Evolutionary conservation across 1,284 basidiomycete genomes (phyloP).

Genomic region (Golubevia pallescens): DNA sequence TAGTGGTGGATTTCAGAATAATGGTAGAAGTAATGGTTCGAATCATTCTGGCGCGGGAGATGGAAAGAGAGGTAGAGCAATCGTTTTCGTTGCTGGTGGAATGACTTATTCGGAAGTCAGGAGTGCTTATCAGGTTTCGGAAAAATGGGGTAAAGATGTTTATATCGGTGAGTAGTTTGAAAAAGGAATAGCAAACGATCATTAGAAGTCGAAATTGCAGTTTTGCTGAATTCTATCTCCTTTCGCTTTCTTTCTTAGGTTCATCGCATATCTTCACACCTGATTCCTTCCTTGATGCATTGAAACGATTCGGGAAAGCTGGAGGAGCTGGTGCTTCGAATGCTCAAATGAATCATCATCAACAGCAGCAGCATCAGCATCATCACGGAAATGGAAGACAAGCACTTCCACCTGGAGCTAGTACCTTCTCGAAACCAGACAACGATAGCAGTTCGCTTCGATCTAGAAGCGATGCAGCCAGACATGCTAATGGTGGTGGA

Average conservation of each 20-base stretch:
- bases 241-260: conserved; percentile 68
- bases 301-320: conserved; percentile 69
- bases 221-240: not conserved
- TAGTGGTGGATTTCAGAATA: not conserved
- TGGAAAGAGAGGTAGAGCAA: conserved; percentile 78
- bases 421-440: conserved; percentile 19
- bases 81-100: conserved; percentile 92
- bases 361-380: not conserved
- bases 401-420: conserved; percentile 22
- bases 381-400: conserved; percentile 1
- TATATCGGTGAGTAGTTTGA: conserved; percentile 77
- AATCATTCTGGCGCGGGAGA: conserved; percentile 21
- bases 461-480: conserved; percentile 1
- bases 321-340: conserved; percentile 12
- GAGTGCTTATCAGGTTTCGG: conserved; percentile 81
- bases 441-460: conserved; percentile 39
- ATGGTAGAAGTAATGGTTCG: conserved; percentile 3
- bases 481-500: conserved; percentile 1
- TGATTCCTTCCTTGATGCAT: conserved; percentile 80
- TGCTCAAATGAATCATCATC: conserved; percentile 2
- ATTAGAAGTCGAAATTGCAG: not conserved
- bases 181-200: too few species aligned
- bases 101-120: conserved; percentile 96
- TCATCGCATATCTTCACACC: conserved; percentile 89
- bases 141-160: conserved; percentile 80